These are phyloP conservation scores for Scleroderma bovista DNA, from an alignment of 768 basidiomycete genomes.

Conservation along the genomic window DNA sequence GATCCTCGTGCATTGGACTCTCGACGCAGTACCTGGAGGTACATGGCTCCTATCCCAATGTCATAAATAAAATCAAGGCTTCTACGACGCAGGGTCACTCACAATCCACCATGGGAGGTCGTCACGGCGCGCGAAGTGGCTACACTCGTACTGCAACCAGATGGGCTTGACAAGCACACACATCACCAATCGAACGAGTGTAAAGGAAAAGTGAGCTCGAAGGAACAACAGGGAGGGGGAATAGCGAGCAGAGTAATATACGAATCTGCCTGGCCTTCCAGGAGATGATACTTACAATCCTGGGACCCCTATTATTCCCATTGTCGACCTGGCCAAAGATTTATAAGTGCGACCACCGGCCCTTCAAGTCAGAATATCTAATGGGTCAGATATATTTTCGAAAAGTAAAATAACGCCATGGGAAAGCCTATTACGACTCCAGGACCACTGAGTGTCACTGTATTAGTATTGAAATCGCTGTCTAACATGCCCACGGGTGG, in stretches of 20 bases:
- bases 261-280: background rate
- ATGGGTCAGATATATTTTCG: too few species aligned
- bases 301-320: background rate
- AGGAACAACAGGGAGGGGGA: background rate
- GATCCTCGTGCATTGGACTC: slow-evolving; percentile 3
- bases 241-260: background rate
- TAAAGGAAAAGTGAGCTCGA: background rate
- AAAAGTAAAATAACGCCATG: too few species aligned
- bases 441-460: background rate
- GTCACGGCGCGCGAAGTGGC: slow-evolving; percentile 1
- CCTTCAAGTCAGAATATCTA: background rate
- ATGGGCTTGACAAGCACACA: slow-evolving; percentile 4
- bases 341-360: background rate
- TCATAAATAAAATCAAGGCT: background rate
- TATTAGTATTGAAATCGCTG: background rate
- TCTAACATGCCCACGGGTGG: background rate
- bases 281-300: background rate
- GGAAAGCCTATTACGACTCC: background rate
- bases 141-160: slow-evolving; percentile 7
- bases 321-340: background rate
- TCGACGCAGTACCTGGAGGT: background rate
- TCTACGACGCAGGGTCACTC: background rate
- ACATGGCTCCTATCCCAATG: background rate
- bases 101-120: slow-evolving; percentile 9
- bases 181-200: background rate